Evolutionary conservation across 345 rosid species (phyloP).

Genomic region (Eucalyptus urophylla): DNA sequence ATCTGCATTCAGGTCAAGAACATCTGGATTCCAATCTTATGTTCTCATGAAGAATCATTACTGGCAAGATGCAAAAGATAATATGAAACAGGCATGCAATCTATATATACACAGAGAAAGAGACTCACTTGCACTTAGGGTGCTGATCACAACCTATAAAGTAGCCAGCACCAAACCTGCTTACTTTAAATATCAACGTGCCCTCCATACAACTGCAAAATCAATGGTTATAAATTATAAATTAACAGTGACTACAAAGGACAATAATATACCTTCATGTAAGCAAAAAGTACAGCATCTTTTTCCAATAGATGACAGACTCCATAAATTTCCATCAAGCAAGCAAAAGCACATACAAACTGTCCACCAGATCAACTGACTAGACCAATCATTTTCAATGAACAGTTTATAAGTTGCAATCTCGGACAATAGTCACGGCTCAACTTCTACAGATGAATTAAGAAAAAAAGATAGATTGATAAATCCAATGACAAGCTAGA

Average conservation of each 20-base stretch:
- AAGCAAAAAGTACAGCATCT: neutral
- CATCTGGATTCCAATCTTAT: neutral
- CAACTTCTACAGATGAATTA: neutral
- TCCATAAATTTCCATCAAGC: neutral
- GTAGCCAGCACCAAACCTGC: conserved; percentile 78
- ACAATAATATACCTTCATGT: neutral
- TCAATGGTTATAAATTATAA: neutral
- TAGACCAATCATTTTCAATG: neutral
- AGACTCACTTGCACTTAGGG: conserved; percentile 92
- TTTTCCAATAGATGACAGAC: neutral
- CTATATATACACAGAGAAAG: neutral
- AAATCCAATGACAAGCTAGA: neutral
- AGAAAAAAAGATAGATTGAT: neutral
- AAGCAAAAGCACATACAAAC: neutral
- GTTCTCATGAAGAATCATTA: neutral
- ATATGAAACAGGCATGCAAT: neutral
- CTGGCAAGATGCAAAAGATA: neutral
- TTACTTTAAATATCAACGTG: conserved; percentile 74
- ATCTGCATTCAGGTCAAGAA: neutral
- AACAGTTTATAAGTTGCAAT: neutral
- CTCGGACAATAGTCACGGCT: neutral
- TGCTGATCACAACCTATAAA: conserved; percentile 87
- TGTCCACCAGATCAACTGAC: neutral
- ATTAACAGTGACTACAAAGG: neutral
- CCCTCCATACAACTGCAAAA: conserved; percentile 84